Conservation (phyloP, 1,284 basidiomycete genomes). For the Trametes pubescens region DNA sequence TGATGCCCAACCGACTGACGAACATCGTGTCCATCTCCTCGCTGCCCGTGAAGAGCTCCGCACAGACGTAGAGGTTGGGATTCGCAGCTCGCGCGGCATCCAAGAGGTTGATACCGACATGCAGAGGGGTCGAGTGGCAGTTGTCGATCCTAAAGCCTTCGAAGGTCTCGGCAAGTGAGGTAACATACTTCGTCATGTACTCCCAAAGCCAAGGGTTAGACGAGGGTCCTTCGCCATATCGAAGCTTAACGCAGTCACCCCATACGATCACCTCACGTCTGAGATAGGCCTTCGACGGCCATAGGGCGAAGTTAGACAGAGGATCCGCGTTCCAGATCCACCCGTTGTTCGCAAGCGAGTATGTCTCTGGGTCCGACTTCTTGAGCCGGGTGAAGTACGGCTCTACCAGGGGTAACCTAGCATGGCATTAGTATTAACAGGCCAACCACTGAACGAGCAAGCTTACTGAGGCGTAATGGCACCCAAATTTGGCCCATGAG, state of each 20-base stretch:
- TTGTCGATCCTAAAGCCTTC: constrained; percentile 98
- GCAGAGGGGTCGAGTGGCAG: constrained; percentile 96
- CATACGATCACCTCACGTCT: constrained; percentile 97
- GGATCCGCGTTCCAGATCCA: constrained; percentile 99
- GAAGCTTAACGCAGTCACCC: constrained; percentile 98
- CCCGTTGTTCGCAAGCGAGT: constrained; percentile 95
- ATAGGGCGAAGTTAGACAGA: constrained; percentile 93
- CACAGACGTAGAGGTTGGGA: constrained; percentile 94
- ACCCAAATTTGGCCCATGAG: constrained; percentile 86
- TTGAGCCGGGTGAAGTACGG: constrained; percentile 89
- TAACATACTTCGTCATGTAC: constrained; percentile 91
- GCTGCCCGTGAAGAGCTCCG: constrained; percentile 96
- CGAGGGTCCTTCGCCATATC: constrained; percentile 82
- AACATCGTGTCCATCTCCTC: constrained; percentile 94
- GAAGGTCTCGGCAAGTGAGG: constrained; percentile 81
- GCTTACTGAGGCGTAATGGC: constrained; percentile 79
- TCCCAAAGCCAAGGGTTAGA: constrained; percentile 96
- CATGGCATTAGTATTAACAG: constrained; percentile 11
- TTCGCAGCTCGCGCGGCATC: constrained; percentile 91
- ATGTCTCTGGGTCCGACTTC: constrained; percentile 69
- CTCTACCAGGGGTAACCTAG: constrained; percentile 85
- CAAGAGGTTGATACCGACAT: constrained; percentile 92
- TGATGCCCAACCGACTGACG: constrained; percentile 90
- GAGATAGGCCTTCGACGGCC: constrained; percentile 95
- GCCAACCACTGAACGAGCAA: neutral